A percentile compares a stretch with the other conserved stretches of the same genome.
phyloP scores from a whole-genome alignment of 2,329 filamentous ascomycete species.

The Xylaria sp. region DNA sequence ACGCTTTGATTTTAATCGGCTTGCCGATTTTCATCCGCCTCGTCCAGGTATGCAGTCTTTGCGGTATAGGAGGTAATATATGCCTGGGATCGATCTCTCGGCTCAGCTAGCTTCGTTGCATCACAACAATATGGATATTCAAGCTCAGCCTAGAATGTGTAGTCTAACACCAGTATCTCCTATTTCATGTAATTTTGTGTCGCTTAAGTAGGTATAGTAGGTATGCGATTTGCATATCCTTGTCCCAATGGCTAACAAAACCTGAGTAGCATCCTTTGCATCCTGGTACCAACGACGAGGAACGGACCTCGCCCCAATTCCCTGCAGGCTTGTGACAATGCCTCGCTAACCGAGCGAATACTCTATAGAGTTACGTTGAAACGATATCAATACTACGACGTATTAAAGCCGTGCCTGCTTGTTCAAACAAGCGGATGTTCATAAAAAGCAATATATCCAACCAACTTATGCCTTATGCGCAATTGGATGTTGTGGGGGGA shows the following conservation, averaged over 20 bases:
- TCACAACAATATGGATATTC: constrained; percentile 20
- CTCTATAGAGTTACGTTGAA: background rate
- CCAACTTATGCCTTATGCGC: constrained; percentile 1
- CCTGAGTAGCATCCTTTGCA: constrained; percentile 18
- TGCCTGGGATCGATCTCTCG: constrained; percentile 2
- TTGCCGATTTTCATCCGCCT: background rate
- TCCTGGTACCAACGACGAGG: constrained; percentile 18
- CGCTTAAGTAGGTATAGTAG: background rate
- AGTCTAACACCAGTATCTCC: constrained; percentile 2
- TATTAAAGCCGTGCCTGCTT: background rate
- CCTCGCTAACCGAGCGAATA: constrained; percentile 30
- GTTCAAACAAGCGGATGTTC: background rate
- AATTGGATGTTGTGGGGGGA: background rate
- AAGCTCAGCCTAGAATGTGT: constrained; percentile 12
- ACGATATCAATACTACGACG: constrained; percentile 14
- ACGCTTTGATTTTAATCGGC: background rate
- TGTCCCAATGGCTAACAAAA: constrained; percentile 3
- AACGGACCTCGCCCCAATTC: constrained; percentile 21
- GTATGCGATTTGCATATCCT: background rate
- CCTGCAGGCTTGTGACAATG: constrained; percentile 24
- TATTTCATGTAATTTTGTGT: background rate
- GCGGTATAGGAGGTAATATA: constrained; percentile 4
- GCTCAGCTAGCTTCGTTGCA: constrained; percentile 20
- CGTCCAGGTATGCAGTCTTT: background rate
- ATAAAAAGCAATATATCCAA: constrained; percentile 5